Evolutionary conservation across 75 land plant genomes (phyloP).

Genomic region (Sequoia sempervirens): DNA sequence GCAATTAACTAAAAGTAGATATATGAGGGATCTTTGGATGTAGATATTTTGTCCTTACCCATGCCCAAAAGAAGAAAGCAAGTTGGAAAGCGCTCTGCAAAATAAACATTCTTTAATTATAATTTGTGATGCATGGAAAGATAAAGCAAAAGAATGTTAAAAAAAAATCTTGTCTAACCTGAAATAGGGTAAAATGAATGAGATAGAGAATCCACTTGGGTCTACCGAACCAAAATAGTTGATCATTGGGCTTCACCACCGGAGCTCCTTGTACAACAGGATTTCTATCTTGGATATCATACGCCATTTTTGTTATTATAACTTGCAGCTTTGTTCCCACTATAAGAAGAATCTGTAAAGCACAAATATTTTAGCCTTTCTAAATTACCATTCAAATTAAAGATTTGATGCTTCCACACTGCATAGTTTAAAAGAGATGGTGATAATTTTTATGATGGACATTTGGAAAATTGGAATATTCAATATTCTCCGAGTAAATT

Average conservation of each 20-base stretch:
- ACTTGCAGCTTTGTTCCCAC: constrained; percentile 87
- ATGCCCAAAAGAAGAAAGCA: constrained; percentile 82
- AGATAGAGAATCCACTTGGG: constrained; percentile 61
- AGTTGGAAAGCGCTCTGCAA: constrained; percentile 86
- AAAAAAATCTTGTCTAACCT: constrained; percentile 30
- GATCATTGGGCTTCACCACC: constrained; percentile 55
- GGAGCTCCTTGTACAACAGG: constrained; percentile 63
- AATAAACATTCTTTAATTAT: neutral
- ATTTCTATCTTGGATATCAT: constrained; percentile 50
- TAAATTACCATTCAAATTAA: neutral
- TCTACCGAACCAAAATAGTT: constrained; percentile 76
- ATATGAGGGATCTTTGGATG: neutral
- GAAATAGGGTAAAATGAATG: constrained; percentile 77
- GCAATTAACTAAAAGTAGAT: neutral
- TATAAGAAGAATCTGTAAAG: constrained; percentile 55
- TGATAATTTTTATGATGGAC: too few relatives aligned
- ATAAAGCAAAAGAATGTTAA: too few relatives aligned
- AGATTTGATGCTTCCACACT: constrained; percentile 4
- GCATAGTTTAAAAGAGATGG: too few relatives aligned
- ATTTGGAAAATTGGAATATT: too few relatives aligned
- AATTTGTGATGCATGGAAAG: neutral
- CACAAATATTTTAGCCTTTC: neutral
- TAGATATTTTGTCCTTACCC: constrained; percentile 34
- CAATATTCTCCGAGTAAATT: too few relatives aligned
- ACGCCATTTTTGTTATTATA: constrained; percentile 63